A percentile compares a stretch with the other conserved stretches of the same genome.
phyloP scores from a whole-genome alignment of 2,329 filamentous ascomycete species.

The Dendrostoma leiphaemia region DNA sequence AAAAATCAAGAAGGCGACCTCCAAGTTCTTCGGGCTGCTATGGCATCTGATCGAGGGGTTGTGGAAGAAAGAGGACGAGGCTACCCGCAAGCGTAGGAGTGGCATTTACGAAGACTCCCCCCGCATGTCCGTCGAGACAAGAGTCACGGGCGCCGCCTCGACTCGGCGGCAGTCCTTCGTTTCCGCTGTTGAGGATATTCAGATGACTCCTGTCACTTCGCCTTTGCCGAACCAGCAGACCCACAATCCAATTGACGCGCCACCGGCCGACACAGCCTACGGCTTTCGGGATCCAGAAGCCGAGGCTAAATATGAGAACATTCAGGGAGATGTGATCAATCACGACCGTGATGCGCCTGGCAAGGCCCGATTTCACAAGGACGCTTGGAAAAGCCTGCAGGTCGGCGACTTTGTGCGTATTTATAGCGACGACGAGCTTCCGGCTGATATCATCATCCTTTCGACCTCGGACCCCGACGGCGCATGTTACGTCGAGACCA shows the following conservation, averaged over 20 bases:
- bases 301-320: conserved; percentile 39
- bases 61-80: conserved; percentile 49
- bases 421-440: conserved; percentile 94
- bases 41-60: conserved; percentile 45
- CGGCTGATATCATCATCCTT: conserved; percentile 87
- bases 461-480: conserved; percentile 93
- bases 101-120: conserved; percentile 52
- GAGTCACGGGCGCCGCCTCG: conserved; percentile 51
- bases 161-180: conserved; percentile 46
- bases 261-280: conserved; percentile 30
- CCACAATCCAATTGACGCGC: conserved; percentile 28
- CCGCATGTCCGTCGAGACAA: conserved; percentile 66
- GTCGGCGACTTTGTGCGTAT: conserved; percentile 96
- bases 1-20: conserved; percentile 83
- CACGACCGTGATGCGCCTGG: conserved; percentile 62
- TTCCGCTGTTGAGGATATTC: conserved; percentile 70
- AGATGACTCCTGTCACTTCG: conserved; percentile 93
- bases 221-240: conserved; percentile 55
- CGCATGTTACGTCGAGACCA: conserved; percentile 96
- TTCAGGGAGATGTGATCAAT: conserved; percentile 67
- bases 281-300: conserved; percentile 32
- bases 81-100: conserved; percentile 46
- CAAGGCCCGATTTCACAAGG: conserved; percentile 83
- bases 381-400: conserved; percentile 91
- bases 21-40: conserved; percentile 56